These are phyloP conservation scores for Skeletonema costatum DNA, from an alignment of 108 stramenopile species.

Conservation along the genomic window DNA sequence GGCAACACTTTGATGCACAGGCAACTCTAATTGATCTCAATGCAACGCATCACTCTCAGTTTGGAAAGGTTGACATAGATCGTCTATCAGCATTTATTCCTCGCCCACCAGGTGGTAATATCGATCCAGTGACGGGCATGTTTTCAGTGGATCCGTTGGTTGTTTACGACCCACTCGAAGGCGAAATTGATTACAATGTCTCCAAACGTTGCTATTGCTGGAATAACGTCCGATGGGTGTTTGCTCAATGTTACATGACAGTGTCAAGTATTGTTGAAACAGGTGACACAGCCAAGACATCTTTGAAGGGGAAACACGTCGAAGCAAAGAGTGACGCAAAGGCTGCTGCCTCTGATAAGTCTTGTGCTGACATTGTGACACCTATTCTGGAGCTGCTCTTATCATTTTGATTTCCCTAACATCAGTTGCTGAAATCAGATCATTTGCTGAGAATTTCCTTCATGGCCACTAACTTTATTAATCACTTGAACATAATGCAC, in stretches of 20 bases:
- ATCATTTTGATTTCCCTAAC: conserved; percentile 33
- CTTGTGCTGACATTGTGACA: conserved; percentile 6
- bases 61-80: conserved; percentile 47
- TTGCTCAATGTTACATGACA: conserved; percentile 86
- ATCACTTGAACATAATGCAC: neutral
- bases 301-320: conserved; percentile 4
- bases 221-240: conserved; percentile 81
- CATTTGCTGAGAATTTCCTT: neutral
- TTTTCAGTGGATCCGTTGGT: conserved; percentile 85
- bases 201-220: conserved; percentile 85
- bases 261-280: conserved; percentile 76
- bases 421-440: neutral
- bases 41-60: conserved; percentile 53
- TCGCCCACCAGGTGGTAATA: conserved; percentile 63
- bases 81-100: conserved; percentile 63
- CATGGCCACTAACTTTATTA: neutral
- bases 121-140: conserved; percentile 85
- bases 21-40: conserved; percentile 78
- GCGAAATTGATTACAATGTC: conserved; percentile 78
- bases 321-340: conserved; percentile 1
- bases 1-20: conserved; percentile 84
- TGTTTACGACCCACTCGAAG: conserved; percentile 87
- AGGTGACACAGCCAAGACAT: conserved; percentile 35
- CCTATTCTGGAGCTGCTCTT: conserved; percentile 42
- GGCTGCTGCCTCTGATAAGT: neutral